A percentile compares a stretch with the other conserved stretches of the same genome.
Conservation (phyloP, 495 filamentous ascomycete genomes). For the Hypoxylon cercidicola region DNA sequence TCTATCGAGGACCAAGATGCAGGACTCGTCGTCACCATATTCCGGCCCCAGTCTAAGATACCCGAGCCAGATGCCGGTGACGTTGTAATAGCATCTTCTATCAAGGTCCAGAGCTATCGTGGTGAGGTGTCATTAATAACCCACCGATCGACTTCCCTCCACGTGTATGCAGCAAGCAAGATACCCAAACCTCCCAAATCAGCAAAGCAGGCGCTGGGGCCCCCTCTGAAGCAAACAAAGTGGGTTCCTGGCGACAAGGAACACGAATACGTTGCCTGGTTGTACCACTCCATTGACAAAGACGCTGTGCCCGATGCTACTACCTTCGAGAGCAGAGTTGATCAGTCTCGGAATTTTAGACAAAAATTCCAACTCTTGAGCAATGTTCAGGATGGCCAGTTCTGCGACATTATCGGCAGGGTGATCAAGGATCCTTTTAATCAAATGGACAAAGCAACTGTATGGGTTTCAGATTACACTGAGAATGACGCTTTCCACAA, state of each 20-base stretch:
- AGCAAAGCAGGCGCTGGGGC: conserved; percentile 46
- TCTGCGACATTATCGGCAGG: conserved; percentile 79
- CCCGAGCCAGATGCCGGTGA: conserved; percentile 52
- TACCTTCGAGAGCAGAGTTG: conserved; percentile 53
- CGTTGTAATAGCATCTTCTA: conserved; percentile 53
- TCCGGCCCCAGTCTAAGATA: conserved; percentile 52
- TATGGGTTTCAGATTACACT: conserved; percentile 93
- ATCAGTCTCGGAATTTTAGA: conserved; percentile 53
- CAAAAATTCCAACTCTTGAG: conserved; percentile 73
- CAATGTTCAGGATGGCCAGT: conserved; percentile 65
- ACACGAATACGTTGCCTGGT: conserved; percentile 53
- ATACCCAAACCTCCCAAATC: conserved; percentile 54
- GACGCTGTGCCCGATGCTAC: conserved; percentile 54
- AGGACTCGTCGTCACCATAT: conserved; percentile 54
- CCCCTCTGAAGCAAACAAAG: conserved; percentile 13
- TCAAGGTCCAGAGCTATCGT: conserved; percentile 50
- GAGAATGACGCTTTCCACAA: conserved; percentile 69
- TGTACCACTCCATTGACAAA: conserved; percentile 55
- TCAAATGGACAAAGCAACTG: conserved; percentile 59
- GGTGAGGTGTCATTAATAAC: conserved; percentile 53
- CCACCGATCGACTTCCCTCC: conserved; percentile 47
- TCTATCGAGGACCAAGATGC: conserved; percentile 46
- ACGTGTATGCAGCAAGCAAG: conserved; percentile 49
- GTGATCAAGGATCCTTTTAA: conserved; percentile 72
- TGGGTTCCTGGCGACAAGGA: conserved; percentile 35